Evolutionary conservation across 306 rosid genomes (phyloP), one percentile per base, ranked within the genome.

Genomic region (Alnus glutinosa): DNA sequence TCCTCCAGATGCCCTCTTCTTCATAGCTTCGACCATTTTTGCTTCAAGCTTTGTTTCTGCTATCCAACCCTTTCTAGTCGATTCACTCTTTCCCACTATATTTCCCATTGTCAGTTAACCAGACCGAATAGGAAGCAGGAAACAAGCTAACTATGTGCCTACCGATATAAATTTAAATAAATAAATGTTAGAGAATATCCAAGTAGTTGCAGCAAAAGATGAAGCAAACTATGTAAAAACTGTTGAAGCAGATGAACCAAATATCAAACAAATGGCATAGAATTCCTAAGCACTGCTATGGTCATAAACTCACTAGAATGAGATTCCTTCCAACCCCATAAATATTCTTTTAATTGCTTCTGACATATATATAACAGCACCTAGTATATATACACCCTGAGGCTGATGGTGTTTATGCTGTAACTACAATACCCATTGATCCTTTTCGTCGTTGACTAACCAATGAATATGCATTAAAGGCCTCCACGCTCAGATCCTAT

Each of bases 1-100:
- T 82, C 99, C 99, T 8, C 75, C 86, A 37, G 86, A 80, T 19
- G 89, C 94, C 75, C 97, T 90, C 57, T 76, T 83, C 81, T 77
- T 86, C 91, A 95, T 80, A 37, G 93, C 91, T 86, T 91, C 97
- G 12, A 92, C 96, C 89, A 91, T 89, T 79, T 85, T 91, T 76
- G 96, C 87, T 76, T 95, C 99, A 8, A 93, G 83, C 82, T 93
- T 91, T 49, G 96, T 86, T 85, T 90, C 94, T 55, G 87, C 77
- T 55, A 77, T 37, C 72, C 84, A 86, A 34, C 61, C 74, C 55
- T 55, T 84, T 55, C 73, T 77, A 3, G 87, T 78, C 39, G 87
- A 80, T 6, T 90, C 90, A 37, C 14, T 49, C 86, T 82, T 92
- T 78, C 89, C 93, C 55, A 87, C 15, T 81, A 80, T 84, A 80